Evolutionary conservation across 257 asterid species (phyloP).

Genomic region (Solanum piurae): DNA sequence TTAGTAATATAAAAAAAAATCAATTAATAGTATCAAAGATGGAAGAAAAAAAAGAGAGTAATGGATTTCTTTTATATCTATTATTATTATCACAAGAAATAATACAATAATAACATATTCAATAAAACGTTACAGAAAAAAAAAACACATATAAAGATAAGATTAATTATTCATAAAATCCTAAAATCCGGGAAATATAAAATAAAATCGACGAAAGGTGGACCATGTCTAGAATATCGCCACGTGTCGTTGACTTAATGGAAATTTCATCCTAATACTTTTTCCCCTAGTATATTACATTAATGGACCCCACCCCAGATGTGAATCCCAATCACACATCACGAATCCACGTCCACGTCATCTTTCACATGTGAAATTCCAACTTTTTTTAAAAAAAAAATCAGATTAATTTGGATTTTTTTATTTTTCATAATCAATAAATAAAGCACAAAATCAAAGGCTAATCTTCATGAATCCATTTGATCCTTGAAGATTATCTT

Average conservation of each 20-base stretch:
- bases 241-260: slow-evolving; percentile 23
- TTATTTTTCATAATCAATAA: not conserved
- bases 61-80: too few relatives aligned
- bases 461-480: not conserved
- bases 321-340: not conserved
- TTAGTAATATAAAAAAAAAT: too few relatives aligned
- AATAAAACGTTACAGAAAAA: too few relatives aligned
- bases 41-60: too few relatives aligned
- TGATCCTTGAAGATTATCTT: not conserved
- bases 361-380: not conserved
- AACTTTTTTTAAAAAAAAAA: not conserved
- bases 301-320: slow-evolving; percentile 2
- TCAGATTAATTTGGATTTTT: not conserved
- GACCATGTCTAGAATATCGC: not conserved
- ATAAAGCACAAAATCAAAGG: not conserved
- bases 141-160: too few relatives aligned
- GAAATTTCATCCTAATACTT: not conserved
- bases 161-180: not conserved
- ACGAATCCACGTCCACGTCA: not conserved
- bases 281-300: not conserved
- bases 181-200: too few relatives aligned
- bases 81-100: too few relatives aligned
- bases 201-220: not conserved
- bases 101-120: too few relatives aligned
- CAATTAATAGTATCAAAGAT: too few relatives aligned